phyloP scores from a whole-genome alignment of 2,329 filamentous ascomycete genomes.

The Diaporthe caulivora region DNA sequence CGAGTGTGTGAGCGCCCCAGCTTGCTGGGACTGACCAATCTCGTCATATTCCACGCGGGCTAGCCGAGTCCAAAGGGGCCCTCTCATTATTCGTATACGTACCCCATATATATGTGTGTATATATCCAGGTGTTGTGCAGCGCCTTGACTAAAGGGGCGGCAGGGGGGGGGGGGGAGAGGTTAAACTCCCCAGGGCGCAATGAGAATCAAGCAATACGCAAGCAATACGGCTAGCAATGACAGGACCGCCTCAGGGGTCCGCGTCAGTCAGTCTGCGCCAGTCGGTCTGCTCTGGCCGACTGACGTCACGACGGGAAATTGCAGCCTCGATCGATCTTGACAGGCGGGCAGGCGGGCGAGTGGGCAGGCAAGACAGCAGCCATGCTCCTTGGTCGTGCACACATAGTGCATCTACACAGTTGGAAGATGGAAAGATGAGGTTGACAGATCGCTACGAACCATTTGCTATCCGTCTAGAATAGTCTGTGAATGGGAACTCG shows the following conservation, averaged over 20 bases:
- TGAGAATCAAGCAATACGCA: conserved; percentile 1
- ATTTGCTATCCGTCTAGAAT: not conserved
- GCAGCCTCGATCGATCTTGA: conserved; percentile 5
- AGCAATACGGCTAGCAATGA: no score
- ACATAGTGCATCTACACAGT: not conserved
- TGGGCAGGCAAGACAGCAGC: not conserved
- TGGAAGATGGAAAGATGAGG: not conserved
- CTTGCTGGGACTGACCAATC: not conserved
- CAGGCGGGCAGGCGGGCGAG: not conserved
- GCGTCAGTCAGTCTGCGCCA: no score
- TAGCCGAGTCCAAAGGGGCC: not conserved
- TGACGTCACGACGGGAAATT: conserved; percentile 35
- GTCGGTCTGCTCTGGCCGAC: not conserved
- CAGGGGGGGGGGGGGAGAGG: no score
- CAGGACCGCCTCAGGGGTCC: not conserved
- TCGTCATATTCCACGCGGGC: not conserved
- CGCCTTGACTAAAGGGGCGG: no score
- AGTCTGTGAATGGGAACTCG: no score
- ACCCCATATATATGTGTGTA: not conserved
- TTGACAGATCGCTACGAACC: conserved; percentile 11
- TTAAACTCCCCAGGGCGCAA: not conserved
- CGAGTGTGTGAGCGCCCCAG: not conserved
- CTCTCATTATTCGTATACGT: conserved; percentile 16
- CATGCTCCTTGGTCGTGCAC: not conserved
- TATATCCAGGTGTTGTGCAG: no score